Conservation (phyloP, 2,329 filamentous ascomycete species). For the Exophiala alcalophila region DNA sequence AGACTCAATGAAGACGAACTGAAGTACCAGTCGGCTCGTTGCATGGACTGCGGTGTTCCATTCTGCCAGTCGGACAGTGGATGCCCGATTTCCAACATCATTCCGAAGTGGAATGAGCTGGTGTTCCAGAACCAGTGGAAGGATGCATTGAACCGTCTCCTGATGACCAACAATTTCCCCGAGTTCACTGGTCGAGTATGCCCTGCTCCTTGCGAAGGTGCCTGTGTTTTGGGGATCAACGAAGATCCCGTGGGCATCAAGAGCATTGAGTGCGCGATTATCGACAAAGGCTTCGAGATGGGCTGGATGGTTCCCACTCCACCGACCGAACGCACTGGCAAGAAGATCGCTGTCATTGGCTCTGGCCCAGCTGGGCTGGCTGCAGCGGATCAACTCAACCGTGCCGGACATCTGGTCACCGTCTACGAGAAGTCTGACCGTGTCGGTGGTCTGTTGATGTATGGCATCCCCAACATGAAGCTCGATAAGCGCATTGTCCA, state of each 20-base stretch:
- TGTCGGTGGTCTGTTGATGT: slow-evolving; percentile 90
- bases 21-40: slow-evolving; percentile 93
- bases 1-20: slow-evolving; percentile 90
- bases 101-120: slow-evolving; percentile 92
- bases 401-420: slow-evolving; percentile 81
- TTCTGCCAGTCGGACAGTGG: slow-evolving; percentile 97
- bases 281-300: slow-evolving; percentile 95
- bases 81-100: slow-evolving; percentile 95
- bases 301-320: slow-evolving; percentile 91
- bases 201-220: slow-evolving; percentile 92
- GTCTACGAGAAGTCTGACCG: slow-evolving; percentile 93
- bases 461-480: slow-evolving; percentile 99
- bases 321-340: slow-evolving; percentile 77
- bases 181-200: slow-evolving; percentile 97
- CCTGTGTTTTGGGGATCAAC: slow-evolving; percentile 93
- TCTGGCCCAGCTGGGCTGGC: slow-evolving; percentile 91
- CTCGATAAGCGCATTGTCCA: slow-evolving; percentile 97
- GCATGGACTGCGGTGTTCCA: slow-evolving; percentile 98
- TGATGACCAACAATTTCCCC: slow-evolving; percentile 98
- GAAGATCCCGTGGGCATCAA: slow-evolving; percentile 98
- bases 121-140: slow-evolving; percentile 76
- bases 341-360: slow-evolving; percentile 83
- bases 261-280: slow-evolving; percentile 96
- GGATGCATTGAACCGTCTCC: slow-evolving; percentile 82
- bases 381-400: slow-evolving; percentile 89